These are phyloP conservation scores for Solanum gracilifrons DNA, from an alignment of 257 asterid species.

Conservation along the genomic window DNA sequence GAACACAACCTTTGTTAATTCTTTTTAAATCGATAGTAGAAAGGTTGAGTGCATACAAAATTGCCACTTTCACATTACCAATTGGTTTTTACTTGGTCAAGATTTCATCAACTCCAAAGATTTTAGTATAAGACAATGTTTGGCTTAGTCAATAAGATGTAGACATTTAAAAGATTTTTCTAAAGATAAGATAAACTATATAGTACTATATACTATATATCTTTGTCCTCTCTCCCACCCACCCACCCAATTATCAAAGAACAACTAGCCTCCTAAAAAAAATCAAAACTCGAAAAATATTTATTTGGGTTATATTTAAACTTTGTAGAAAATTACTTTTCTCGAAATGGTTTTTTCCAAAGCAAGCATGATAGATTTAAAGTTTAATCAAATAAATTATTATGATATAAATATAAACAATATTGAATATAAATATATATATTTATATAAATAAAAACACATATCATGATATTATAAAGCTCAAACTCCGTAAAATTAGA, in stretches of 20 bases:
- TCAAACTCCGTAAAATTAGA: background rate
- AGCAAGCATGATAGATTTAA: background rate
- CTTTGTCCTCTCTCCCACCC: background rate
- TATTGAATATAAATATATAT: background rate
- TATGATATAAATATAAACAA: background rate
- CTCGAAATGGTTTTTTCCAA: background rate
- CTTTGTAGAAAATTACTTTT: background rate
- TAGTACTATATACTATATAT: background rate
- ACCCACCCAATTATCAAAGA: background rate
- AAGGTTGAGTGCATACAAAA: background rate
- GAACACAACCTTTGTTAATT: no score
- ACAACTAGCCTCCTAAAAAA: background rate
- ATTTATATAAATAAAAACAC: background rate
- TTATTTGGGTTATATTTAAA: no score
- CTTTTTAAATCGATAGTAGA: no score
- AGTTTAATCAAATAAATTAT: background rate
- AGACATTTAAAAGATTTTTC: background rate
- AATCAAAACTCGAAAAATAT: background rate
- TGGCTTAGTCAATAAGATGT: background rate
- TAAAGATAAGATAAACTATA: background rate
- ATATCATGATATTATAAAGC: background rate
- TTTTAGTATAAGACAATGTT: background rate
- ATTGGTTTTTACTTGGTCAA: background rate
- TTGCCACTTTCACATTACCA: background rate
- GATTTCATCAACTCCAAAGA: background rate